Evolutionary conservation across 495 filamentous ascomycete species (phyloP), one percentile per base, ranked within the genome.

Genomic region (Penicillium nucicola): DNA sequence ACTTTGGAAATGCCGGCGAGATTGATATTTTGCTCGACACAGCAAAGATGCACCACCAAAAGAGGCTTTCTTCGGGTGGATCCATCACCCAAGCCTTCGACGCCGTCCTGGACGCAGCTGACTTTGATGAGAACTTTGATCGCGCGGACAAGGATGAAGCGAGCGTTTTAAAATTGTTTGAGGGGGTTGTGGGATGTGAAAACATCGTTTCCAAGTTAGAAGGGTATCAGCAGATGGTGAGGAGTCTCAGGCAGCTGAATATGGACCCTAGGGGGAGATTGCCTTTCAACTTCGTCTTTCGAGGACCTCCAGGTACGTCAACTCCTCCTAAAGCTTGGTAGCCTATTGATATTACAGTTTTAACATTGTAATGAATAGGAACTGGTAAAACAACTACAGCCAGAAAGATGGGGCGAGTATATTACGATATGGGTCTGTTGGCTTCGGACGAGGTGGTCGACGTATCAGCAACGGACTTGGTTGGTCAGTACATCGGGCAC

Each of bases 361-460:
- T n/a, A n/a, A n/a, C n/a, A n/a, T n/a, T n/a, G n/a, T n/a, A n/a
- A n/a, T n/a, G n/a, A n/a, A 32, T 43, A 83, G 82, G 87, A 1
- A 89, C 87, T 3, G 88, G 88, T 11, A 92, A 92, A 56, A 89
- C 88, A 0, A 83, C 76, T 0, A 88, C 85, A 0, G 88, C 88
- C 0, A 65, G 74, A 44, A 85, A 78, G 52, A 87, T 92, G 78
- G 88, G 87, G 9, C 74, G 85, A 45, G 68, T 92, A 0, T 90
- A 80, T 58, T 89, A 88, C 54, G 81, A 89, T 55, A 80, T 88
- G 77, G 82, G 84, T 0, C 76, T 87, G 18, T 65, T 89, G 1
- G 52, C 77, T 1, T 72, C 74, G 0, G 65, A 57, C 0, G 77
- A 80, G 36, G 82, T 87, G 0, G 57, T 84, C 0, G 82, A 86